Base-by-base conservation (phyloP, 1,139 yeast genomes). In the Candida tetrigidarum region DNA sequence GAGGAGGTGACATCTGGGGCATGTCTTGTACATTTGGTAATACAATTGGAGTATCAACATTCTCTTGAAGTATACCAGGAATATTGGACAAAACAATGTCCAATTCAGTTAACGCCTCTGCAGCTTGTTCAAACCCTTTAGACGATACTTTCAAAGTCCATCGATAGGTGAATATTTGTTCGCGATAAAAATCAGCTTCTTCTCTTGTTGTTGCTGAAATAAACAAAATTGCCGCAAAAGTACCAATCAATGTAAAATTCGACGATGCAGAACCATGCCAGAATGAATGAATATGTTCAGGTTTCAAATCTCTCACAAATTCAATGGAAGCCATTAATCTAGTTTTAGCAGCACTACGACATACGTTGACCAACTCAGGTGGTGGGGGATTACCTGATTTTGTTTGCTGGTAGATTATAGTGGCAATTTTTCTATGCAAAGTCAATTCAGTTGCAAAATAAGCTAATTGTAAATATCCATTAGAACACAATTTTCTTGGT, bases 401-500 rank as follows among this genome's bases (percentile, higher is more conserved):
- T 1, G 80, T 67, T 47, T 76, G 80, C 37, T 72, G 66, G 45
- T 69, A 67, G 32, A 84, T 69, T 1, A 82, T 70, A 5, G 88
- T 74, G 35, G 90, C 82, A 40, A 91, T 90, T 55, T 86, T 83
- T 39, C 97, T 69, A 62, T 91, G 97, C 34, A 91, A 69, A 0
- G 95, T 86, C 36, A 90, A 80, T 59, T 91, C 97, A 0, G 96
- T 83, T 0, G 96, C 93, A 68, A 90, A 87, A 64, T 91, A 90
- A 0, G 96, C 88, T 43, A 91, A 65, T 48, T 90, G 96, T 41
- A 90, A 68, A 51, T 87, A 84, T 0, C 96, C 96, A 63, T 85
- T 86, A 6, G 80, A 74, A 47, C 83, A 81, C 33, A 81, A 67
- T 56, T 81, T 84, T 41, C 88, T 69, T 4, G 85, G 81, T 50